Evolutionary conservation across 345 rosid species (phyloP), one percentile per base, ranked within the genome.

Genomic region (Punica granatum): DNA sequence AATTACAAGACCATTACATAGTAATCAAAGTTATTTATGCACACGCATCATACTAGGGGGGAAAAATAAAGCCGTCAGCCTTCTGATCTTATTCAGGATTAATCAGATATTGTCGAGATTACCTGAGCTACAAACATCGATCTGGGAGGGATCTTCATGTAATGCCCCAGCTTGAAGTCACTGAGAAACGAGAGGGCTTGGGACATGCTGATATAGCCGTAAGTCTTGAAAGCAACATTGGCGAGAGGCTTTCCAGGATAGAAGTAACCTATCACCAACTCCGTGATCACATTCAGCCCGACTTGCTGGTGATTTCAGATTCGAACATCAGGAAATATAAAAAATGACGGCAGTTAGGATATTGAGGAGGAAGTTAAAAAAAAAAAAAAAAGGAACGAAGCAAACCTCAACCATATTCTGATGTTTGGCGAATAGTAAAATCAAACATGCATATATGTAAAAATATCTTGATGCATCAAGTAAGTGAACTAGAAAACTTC

Each of bases 111-210:
- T 88, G 43, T 80, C 87, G 30, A 84, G 77, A 51, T 67, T 74
- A 86, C 96, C 90, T 94, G 99, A 78, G 96, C 96, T 1, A 80
- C 78, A 80, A 83, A 95, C 96, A 95, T 88, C 79, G 96, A 88
- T 8, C 91, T 84, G 0, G 99, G 99, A 54, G 99, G 98, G 67
- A 95, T 90, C 73, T 95, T 92, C 99, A 95, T 92, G 81, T 95
- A 95, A 75, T 92, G 98, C n/a, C 98, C 99, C 8, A 92, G 93
- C 80, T 95, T 95, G 78, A 95, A 96, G 80, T 95, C 98, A 23
- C 93, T 79, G 59, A 90, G 77, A 84, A 95, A 95, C 53, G 96
- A 85, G 64, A 95, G 96, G 60, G 98, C 99, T 61, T 92, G 97
- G 64, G 87, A 36, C 7, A 96, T 95, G 79, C 98, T 95, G 81